A percentile compares a stretch with the other conserved stretches of the same genome.
Evolutionary conservation across 768 basidiomycete genomes (phyloP).

Genomic region (Kwoniella sp.): DNA sequence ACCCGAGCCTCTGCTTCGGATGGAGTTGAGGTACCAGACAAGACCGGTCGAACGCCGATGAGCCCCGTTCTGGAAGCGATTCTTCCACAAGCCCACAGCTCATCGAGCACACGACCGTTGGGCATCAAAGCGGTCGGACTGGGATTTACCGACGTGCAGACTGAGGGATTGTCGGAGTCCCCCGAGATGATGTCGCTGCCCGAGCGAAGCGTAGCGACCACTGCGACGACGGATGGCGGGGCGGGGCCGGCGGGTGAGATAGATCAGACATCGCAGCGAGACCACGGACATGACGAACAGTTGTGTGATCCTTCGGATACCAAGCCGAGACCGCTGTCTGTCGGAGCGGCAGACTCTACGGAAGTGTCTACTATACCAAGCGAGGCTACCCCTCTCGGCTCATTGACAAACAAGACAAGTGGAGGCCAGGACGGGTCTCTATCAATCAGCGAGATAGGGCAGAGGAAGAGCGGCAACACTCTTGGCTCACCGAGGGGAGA

Average conservation of each 20-base stretch:
- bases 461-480: no score
- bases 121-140: neutral
- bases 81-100: neutral
- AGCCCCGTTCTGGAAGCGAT: slow-evolving; percentile 25
- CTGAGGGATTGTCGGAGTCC: neutral
- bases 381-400: no score
- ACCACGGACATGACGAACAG: neutral
- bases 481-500: no score
- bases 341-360: no score
- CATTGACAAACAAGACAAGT: no score
- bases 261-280: neutral
- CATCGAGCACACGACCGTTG: neutral
- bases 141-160: neutral
- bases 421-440: no score
- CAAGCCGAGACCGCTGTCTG: no score
- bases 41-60: slow-evolving; percentile 5
- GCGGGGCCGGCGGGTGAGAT: neutral
- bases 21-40: neutral
- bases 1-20: neutral
- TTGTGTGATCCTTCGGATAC: neutral
- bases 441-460: no score
- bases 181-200: neutral
- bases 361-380: no score
- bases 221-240: neutral
- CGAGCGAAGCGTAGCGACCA: neutral